These are phyloP conservation scores for Trametes sanguinea DNA, from an alignment of 768 basidiomycete species.

Conservation along the genomic window DNA sequence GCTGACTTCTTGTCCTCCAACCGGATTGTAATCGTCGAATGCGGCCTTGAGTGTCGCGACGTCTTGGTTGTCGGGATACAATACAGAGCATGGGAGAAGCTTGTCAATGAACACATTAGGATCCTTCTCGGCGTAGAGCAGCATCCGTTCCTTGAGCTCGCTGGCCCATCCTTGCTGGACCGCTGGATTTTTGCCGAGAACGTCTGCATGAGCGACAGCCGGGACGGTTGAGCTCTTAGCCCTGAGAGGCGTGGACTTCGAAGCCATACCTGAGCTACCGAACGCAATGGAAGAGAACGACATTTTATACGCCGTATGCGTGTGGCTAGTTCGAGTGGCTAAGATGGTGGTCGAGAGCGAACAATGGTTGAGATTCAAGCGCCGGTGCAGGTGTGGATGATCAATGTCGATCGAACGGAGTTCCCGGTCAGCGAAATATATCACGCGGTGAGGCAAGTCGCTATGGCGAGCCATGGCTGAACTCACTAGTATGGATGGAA, in stretches of 20 bases:
- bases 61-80: not conserved
- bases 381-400: not conserved
- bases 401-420: not conserved
- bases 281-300: not conserved
- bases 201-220: not conserved
- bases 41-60: not conserved
- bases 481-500: not conserved
- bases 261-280: slow-evolving; percentile 11
- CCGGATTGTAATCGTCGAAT: not conserved
- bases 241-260: not conserved
- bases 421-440: not conserved
- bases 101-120: not conserved
- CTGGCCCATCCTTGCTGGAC: not conserved
- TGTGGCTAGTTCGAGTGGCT: not conserved
- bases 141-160: not conserved
- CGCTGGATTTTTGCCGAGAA: not conserved
- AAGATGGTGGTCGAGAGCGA: not conserved
- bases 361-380: not conserved
- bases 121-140: not conserved
- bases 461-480: not conserved
- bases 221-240: not conserved
- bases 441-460: not conserved
- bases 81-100: not conserved
- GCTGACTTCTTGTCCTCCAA: not conserved
- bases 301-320: not conserved